Evolutionary conservation across 352 stramenopile species (phyloP).

Genomic region (Globisporangium iwayamae): DNA sequence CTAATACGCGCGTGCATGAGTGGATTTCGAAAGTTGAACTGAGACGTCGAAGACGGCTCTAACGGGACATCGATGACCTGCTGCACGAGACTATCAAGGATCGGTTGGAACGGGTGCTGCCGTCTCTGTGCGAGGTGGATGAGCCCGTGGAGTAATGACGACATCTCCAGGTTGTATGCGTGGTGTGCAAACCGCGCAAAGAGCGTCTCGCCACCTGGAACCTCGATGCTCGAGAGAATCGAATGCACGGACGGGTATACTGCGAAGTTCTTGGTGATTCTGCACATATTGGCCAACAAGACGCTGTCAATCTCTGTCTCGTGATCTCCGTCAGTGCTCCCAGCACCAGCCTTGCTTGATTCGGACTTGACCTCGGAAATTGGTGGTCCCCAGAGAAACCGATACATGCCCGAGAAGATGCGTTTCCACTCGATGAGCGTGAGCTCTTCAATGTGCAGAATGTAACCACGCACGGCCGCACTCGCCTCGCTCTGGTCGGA

Average conservation of each 20-base stretch:
- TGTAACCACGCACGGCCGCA: conserved; percentile 48
- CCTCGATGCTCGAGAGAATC: conserved; percentile 43
- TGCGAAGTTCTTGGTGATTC: conserved; percentile 66
- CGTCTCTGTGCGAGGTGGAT: conserved; percentile 59
- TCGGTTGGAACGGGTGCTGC: conserved; percentile 35
- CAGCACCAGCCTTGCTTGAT: background rate
- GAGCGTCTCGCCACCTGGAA: conserved; percentile 32
- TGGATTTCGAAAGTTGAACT: conserved; percentile 39
- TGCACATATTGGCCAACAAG: conserved; percentile 65
- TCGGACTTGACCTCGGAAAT: background rate
- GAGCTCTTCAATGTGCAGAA: conserved; percentile 64
- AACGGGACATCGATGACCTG: conserved; percentile 38
- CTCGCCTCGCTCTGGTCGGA: conserved; percentile 31
- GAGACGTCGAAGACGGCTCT: conserved; percentile 29
- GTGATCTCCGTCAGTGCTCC: conserved; percentile 15
- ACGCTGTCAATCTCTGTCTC: conserved; percentile 44
- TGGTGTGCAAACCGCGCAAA: conserved; percentile 43
- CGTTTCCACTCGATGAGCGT: conserved; percentile 59
- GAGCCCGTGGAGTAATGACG: conserved; percentile 55
- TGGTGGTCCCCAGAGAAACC: conserved; percentile 34
- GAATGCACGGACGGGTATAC: conserved; percentile 60
- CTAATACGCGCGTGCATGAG: conserved; percentile 50
- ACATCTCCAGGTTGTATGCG: conserved; percentile 63
- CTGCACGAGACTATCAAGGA: conserved; percentile 50
- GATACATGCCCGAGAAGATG: conserved; percentile 67